Conservation (phyloP, 495 filamentous ascomycete species). For the Pseudevernia furfuracea region DNA sequence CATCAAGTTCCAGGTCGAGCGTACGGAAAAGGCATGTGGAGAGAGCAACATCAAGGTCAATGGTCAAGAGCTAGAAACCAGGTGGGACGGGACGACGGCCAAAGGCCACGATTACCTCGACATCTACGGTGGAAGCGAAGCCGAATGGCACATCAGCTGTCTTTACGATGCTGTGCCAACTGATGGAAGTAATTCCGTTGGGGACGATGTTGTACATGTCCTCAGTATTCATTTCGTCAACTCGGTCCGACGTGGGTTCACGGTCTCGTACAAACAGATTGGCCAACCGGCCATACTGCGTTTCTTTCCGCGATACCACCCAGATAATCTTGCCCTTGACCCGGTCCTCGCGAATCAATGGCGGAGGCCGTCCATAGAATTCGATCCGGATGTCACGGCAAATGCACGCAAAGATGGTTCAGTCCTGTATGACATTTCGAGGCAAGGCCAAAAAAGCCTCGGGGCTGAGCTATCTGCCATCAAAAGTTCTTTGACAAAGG, state of each 20-base stretch:
- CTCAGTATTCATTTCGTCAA: constrained; percentile 40
- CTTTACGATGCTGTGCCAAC: constrained; percentile 29
- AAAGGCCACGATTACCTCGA: constrained; percentile 31
- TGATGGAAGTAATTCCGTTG: constrained; percentile 22
- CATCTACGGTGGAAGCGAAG: constrained; percentile 29
- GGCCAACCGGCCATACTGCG: constrained; percentile 36
- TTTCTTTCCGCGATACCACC: constrained; percentile 16
- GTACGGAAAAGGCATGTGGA: constrained; percentile 30
- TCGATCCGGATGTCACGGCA: constrained; percentile 5
- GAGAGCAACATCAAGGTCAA: constrained; percentile 34
- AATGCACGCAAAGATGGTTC: constrained; percentile 2
- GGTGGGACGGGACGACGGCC: constrained; percentile 32
- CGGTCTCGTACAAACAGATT: constrained; percentile 40
- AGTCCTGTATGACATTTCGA: not conserved
- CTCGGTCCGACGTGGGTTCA: constrained; percentile 35
- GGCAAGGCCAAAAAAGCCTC: constrained; percentile 10
- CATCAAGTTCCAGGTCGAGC: constrained; percentile 28
- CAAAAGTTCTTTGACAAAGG: constrained; percentile 6
- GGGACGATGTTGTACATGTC: constrained; percentile 38
- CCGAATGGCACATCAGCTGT: constrained; percentile 43
- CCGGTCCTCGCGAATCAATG: constrained; percentile 3
- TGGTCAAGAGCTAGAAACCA: constrained; percentile 31
- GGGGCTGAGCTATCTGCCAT: not conserved
- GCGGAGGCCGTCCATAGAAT: constrained; percentile 13
- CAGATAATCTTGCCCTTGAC: not conserved